Evolutionary conservation across 345 rosid genomes (phyloP).

Genomic region (Eucalyptus cloeziana): DNA sequence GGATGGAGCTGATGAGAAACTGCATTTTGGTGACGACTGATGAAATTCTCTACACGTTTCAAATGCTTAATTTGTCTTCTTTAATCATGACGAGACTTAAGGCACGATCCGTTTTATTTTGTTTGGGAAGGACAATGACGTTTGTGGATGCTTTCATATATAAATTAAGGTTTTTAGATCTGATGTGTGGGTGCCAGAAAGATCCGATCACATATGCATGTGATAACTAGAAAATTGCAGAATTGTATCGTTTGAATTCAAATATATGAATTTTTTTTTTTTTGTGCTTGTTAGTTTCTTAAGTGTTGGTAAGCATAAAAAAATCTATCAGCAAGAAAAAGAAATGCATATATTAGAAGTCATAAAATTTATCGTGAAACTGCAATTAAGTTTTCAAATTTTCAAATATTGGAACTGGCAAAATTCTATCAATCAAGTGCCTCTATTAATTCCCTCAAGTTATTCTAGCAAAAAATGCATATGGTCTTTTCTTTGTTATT

Average conservation of each 20-base stretch:
- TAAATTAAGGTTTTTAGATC: not conserved
- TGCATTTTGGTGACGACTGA: not conserved
- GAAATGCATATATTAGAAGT: fast-evolving
- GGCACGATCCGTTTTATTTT: no score
- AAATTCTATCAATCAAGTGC: no score
- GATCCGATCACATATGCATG: not conserved
- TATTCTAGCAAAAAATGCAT: no score
- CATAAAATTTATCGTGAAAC: no score
- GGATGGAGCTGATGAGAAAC: not conserved
- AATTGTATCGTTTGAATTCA: not conserved
- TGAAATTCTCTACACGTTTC: not conserved
- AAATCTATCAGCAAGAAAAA: no score
- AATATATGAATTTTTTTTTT: no score
- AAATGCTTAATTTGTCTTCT: not conserved
- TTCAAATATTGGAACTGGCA: fast-evolving
- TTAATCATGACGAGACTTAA: not conserved
- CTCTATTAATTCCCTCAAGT: not conserved
- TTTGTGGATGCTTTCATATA: not conserved
- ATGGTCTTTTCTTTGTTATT: no score
- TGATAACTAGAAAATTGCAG: not conserved
- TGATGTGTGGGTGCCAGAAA: not conserved
- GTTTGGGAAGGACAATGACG: not conserved
- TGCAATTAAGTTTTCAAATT: no score
- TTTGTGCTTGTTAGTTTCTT: not conserved
- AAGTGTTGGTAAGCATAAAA: not conserved